Percentiles rank a stretch among this genome's conserved stretches.
These are phyloP conservation scores for Mrakia gelida DNA, from an alignment of 768 basidiomycete genomes.

Conservation along the genomic window DNA sequence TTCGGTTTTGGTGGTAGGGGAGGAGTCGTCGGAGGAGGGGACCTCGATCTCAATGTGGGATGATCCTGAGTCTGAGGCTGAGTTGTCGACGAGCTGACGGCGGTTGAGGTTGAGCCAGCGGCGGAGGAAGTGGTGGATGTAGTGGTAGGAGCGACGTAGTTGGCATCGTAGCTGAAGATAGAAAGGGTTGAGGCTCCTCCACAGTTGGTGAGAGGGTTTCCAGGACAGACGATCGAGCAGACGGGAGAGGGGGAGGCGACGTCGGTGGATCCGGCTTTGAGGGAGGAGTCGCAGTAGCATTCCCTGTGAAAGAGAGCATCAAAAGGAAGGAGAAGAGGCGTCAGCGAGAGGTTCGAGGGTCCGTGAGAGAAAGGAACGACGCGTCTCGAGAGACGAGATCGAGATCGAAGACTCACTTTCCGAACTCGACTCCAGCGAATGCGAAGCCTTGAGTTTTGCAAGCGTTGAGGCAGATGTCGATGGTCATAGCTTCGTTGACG, in stretches of 20 bases:
- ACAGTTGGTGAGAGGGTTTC: neutral
- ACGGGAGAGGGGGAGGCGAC: neutral
- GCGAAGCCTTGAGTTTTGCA: constrained; percentile 35
- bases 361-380: too few species aligned
- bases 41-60: too few species aligned
- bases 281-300: constrained; percentile 43
- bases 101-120: too few species aligned
- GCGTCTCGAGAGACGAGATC: neutral
- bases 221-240: neutral
- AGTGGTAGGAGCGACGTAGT: neutral
- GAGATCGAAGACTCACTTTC: constrained; percentile 12
- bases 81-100: too few species aligned
- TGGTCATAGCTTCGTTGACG: constrained; percentile 39
- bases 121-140: neutral
- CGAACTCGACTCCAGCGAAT: constrained; percentile 42
- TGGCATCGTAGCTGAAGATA: neutral
- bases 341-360: neutral
- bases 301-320: neutral
- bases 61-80: too few species aligned
- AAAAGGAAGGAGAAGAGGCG: neutral
- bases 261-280: constrained; percentile 35
- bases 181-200: neutral
- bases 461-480: constrained; percentile 33
- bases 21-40: too few species aligned
- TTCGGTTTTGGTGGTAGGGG: too few species aligned